A percentile compares a stretch with the other conserved stretches of the same genome.
Evolutionary conservation across 176 grass and related monocot species (phyloP).

Genomic region (Paspalum vaginatum): DNA sequence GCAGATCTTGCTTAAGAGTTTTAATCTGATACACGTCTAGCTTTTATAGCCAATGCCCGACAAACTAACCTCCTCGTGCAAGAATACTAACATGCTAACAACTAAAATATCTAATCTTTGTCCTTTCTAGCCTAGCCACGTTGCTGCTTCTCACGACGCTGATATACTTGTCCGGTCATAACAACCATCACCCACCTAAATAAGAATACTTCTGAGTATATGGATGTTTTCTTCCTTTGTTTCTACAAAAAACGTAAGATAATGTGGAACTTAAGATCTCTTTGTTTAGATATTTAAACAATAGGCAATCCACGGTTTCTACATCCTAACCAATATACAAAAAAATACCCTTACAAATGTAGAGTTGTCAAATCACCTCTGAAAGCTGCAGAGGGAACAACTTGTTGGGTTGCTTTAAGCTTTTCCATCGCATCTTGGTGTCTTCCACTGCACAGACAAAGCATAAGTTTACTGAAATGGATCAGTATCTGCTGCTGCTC

Average conservation of each 20-base stretch:
- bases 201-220: neutral
- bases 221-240: slow-evolving; percentile 15
- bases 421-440: slow-evolving; percentile 77
- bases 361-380: slow-evolving; percentile 51
- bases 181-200: neutral
- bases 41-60: too few species aligned
- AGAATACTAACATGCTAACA: too few species aligned
- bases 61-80: too few species aligned
- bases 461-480: slow-evolving; percentile 24
- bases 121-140: too few species aligned
- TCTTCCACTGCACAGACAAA: slow-evolving; percentile 54
- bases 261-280: neutral
- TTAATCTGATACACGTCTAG: too few species aligned
- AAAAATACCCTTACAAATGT: slow-evolving; percentile 7
- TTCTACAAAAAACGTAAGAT: neutral
- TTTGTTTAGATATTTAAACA: slow-evolving; percentile 20
- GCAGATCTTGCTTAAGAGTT: too few species aligned
- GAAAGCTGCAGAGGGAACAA: slow-evolving; percentile 59
- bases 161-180: too few species aligned
- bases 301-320: neutral
- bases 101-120: too few species aligned
- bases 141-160: too few species aligned
- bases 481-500: neutral
- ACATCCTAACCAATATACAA: neutral
- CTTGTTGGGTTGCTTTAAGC: slow-evolving; percentile 62